Base-by-base conservation (phyloP, 1,284 basidiomycete genomes). In the Kwoniella shivajii region DNA sequence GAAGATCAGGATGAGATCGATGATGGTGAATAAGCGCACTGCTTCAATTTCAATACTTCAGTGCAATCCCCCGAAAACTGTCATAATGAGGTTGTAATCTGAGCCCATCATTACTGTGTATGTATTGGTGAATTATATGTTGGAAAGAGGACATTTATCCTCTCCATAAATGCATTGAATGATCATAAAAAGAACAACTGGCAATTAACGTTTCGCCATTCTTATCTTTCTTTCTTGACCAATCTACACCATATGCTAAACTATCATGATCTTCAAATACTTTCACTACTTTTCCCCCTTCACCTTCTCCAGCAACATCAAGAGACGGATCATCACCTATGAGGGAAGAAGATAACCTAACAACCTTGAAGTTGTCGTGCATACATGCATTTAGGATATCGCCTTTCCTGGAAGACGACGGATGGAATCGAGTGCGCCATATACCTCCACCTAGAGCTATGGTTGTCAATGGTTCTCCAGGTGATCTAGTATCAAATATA, bases 361-460 rank as follows among this genome's bases (percentile, higher is more conserved):
- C 76, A 6, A 94, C 82, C 67, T 94, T 95, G 83, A 92, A 95
- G 1, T 96, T 95, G 61, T 91, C 92, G 71, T 97, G 94, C 96
- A 99, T 99, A 72, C 90, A 91, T 0, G 92, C 96, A 10, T 93
- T 85, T 27, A 98, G 82, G 1, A 99, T 80, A 66, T 93, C 88
- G 24, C 82, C 69, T 58, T 81, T 82, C 36, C 87, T 83, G 3
- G 69, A 60, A 1, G 81, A 61, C 1, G 81, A 82, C 0, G 93
- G 92, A 74, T 98, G 92, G 92, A 94, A 99, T 74, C 96, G 95
- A 47, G 92, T 85, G 16, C 96, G 84, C 96, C 96, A 99, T 11
- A 88, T 88, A 2, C 96, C 96, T 2, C 96, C 96, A 1, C 91
- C 92, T 0, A 92, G 86, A 50, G 88, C 82, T 16, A 84, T 83